phyloP scores from a whole-genome alignment of 1,284 basidiomycete species.

The Meripilus lineatus region DNA sequence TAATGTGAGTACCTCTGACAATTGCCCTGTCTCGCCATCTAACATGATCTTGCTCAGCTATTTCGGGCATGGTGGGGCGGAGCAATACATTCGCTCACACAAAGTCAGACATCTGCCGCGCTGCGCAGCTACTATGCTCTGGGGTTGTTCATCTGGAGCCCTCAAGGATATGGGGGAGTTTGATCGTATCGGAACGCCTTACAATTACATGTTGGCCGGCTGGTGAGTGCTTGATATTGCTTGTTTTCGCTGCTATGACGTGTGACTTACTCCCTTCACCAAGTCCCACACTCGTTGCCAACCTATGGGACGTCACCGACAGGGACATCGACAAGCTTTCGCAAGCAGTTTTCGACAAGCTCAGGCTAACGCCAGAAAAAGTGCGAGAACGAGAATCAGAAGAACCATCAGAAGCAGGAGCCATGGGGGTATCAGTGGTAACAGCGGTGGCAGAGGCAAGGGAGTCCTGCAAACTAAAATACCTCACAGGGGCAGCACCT shows the following conservation, averaged over 20 bases:
- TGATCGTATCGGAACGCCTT: constrained; percentile 87
- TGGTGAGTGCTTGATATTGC: constrained; percentile 59
- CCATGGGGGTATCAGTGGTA: constrained; percentile 49
- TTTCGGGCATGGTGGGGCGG: constrained; percentile 95
- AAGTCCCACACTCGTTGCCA: constrained; percentile 90
- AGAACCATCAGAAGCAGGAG: constrained; percentile 6
- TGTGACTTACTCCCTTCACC: background rate
- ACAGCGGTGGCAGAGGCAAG: constrained; percentile 80
- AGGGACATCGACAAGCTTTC: constrained; percentile 94
- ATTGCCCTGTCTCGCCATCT: background rate
- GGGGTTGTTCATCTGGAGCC: constrained; percentile 95
- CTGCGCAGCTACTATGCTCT: constrained; percentile 95
- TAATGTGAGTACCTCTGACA: constrained; percentile 65
- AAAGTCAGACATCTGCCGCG: constrained; percentile 75
- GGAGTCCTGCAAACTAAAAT: constrained; percentile 83
- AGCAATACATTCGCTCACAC: constrained; percentile 89
- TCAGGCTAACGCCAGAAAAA: constrained; percentile 49
- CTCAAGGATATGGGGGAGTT: constrained; percentile 91
- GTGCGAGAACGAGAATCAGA: constrained; percentile 25
- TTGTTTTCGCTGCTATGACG: background rate
- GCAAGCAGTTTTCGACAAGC: constrained; percentile 74
- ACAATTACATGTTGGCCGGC: constrained; percentile 94
- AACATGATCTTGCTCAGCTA: constrained; percentile 50
- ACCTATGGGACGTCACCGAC: constrained; percentile 98
- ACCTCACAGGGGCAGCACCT: constrained; percentile 93